Evolutionary conservation across 2,329 filamentous ascomycete genomes (phyloP), one percentile per base, ranked within the genome.

Genomic region (Sporothrix sp.): DNA sequence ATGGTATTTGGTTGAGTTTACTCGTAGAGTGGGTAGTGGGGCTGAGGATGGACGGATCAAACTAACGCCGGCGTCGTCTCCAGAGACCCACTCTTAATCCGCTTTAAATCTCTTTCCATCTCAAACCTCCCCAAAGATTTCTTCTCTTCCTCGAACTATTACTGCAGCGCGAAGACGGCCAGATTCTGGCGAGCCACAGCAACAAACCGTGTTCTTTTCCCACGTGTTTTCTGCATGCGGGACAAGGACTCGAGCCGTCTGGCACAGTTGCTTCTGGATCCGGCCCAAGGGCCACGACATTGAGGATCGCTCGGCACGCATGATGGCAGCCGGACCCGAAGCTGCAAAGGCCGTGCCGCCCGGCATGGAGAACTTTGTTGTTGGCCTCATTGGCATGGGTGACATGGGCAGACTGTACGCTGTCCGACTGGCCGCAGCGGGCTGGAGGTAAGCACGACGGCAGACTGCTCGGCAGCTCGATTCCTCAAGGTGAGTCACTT

Each of bases 361-460:
- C 5, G 50, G 49, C 50, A 79, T 79, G 82, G 79, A 83, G 59
- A 74, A 78, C 62, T 87, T 87, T 65, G 81, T 84, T 56, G 79
- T 98, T 59, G 93, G 93, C 59, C 85, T 98, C 63, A 98, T 98
- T 66, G 93, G 93, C 54, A 96, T 98, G 90, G 93, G 93, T 58
- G 91, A 96, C 63, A 98, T 98, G 93, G 93, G 93, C 63, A 95
- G 85, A 77, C 94, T 98, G 88, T 98, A 98, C 68, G 87, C 93
- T 63, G 81, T 85, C 63, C 81, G 82, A 64, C 79, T 98, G 62
- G 89, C 87, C 68, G 80, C 81, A 64, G 93, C 91, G 64, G 93
- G 93, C 63, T 98, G 93, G 91, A 96, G 87, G 93, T 97, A 85
- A 81, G 37, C 40, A 21, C 25, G 32, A 37, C n/a, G 27, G 7